phyloP scores from a whole-genome alignment of 768 basidiomycete genomes.

The Inosperma sp. region DNA sequence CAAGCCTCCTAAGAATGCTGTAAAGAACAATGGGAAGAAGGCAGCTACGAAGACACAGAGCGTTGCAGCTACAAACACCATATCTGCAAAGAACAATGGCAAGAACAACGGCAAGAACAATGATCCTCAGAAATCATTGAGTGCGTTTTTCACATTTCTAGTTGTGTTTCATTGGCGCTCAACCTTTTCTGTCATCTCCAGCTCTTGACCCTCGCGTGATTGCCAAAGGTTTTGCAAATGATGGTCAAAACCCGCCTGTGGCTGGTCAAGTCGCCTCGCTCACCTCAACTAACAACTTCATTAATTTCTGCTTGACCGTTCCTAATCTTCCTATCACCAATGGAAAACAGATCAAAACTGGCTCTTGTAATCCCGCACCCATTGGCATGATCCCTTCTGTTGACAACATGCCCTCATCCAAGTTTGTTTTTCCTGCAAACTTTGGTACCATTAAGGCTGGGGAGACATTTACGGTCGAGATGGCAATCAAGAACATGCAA shows the following conservation, averaged over 20 bases:
- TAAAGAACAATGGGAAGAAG: too few species aligned
- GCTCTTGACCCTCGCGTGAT: slow-evolving; percentile 52
- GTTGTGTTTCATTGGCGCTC: neutral
- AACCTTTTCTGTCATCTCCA: slow-evolving; percentile 19
- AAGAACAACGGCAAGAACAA: slow-evolving; percentile 12
- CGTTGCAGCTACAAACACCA: neutral
- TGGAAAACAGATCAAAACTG: slow-evolving; percentile 47
- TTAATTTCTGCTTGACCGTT: slow-evolving; percentile 48
- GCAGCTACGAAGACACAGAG: neutral
- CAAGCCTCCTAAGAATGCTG: too few species aligned
- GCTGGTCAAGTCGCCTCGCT: slow-evolving; percentile 48
- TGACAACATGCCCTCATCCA: slow-evolving; percentile 45
- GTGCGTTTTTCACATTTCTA: slow-evolving; percentile 20
- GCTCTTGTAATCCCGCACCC: slow-evolving; percentile 56
- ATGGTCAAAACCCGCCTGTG: slow-evolving; percentile 42
- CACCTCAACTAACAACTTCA: slow-evolving; percentile 58
- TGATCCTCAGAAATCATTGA: slow-evolving; percentile 44
- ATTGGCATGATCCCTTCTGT: slow-evolving; percentile 51
- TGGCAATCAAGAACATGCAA: slow-evolving; percentile 43
- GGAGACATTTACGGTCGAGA: slow-evolving; percentile 45
- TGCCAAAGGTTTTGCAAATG: slow-evolving; percentile 44
- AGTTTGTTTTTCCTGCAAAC: slow-evolving; percentile 42
- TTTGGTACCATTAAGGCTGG: slow-evolving; percentile 43
- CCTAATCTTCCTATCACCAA: slow-evolving; percentile 49
- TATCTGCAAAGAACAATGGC: slow-evolving; percentile 4